Conservation (phyloP, 768 basidiomycete species). For the Tubosaeta brunneosetosa region DNA sequence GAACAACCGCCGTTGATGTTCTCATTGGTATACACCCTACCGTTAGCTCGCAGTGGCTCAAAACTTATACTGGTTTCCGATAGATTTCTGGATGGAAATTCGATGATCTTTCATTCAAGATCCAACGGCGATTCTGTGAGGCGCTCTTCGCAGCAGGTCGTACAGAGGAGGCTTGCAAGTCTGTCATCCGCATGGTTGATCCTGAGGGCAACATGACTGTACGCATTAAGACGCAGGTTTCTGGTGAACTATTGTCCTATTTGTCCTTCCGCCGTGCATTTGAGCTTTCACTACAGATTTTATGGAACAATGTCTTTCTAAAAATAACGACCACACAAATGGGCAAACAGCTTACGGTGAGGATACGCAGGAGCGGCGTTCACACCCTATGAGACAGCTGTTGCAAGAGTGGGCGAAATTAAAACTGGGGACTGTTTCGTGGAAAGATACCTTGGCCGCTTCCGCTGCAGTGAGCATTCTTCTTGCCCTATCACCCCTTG, state of each 20-base stretch:
- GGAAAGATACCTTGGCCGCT: slow-evolving; percentile 1
- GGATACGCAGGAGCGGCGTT: not conserved
- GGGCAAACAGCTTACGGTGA: not conserved
- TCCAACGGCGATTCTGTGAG: slow-evolving; percentile 3
- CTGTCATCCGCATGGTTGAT: not conserved
- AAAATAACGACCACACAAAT: too few species aligned
- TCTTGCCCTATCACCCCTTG: not conserved
- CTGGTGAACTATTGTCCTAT: not conserved
- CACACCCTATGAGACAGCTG: not conserved
- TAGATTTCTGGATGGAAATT: slow-evolving; percentile 12
- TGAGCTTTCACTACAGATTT: not conserved
- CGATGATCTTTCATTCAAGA: not conserved
- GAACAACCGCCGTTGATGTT: not conserved
- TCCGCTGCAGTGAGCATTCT: not conserved
- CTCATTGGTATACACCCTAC: not conserved
- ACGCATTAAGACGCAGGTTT: not conserved
- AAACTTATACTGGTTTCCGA: too few species aligned
- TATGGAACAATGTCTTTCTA: not conserved
- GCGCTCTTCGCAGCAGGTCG: not conserved
- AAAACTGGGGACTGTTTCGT: not conserved
- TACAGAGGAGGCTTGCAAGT: not conserved
- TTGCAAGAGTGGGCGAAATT: slow-evolving; percentile 4
- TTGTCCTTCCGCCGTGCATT: not conserved
- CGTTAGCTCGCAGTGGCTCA: too few species aligned
- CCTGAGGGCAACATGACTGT: not conserved